Conservation (phyloP, 1,284 basidiomycete genomes). For the Cerrena zonata region DNA sequence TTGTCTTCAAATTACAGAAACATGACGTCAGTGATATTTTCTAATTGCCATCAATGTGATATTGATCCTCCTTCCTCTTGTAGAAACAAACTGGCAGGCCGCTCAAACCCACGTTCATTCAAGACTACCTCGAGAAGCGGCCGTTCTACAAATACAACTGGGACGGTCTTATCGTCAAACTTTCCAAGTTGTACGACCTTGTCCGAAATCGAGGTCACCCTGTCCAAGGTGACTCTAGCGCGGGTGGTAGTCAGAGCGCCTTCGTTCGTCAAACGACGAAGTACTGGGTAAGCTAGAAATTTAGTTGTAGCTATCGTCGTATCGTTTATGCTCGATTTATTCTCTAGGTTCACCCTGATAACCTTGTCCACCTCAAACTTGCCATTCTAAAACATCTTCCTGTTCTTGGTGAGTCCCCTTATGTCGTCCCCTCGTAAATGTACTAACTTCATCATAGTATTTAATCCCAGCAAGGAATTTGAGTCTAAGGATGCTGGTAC, state of each 20-base stretch:
- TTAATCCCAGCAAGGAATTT: conserved; percentile 93
- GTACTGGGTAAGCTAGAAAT: conserved; percentile 80
- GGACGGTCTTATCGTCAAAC: conserved; percentile 92
- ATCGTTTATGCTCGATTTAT: not conserved
- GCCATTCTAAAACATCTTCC: conserved; percentile 91
- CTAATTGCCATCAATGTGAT: conserved; percentile 5
- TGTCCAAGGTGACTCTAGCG: conserved; percentile 86
- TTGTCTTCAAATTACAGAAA: conserved; percentile 44
- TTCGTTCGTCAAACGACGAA: conserved; percentile 98
- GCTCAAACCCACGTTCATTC: conserved; percentile 71
- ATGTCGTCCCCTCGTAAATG: not conserved
- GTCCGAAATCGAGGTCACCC: conserved; percentile 94
- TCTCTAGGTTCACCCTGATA: conserved; percentile 80
- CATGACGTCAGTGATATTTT: conserved; percentile 56
- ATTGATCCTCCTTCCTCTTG: conserved; percentile 2
- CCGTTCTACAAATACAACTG: conserved; percentile 95
- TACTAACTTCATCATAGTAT: conserved; percentile 50
- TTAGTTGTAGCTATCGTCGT: not conserved
- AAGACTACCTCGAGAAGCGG: conserved; percentile 88
- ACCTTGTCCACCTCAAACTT: conserved; percentile 92
- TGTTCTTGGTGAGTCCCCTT: conserved; percentile 64
- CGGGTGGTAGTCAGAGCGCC: conserved; percentile 91
- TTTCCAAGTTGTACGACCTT: conserved; percentile 92
- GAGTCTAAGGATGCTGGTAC: conserved; percentile 74
- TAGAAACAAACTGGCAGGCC: conserved; percentile 75